Conservation (phyloP, 306 rosid species). For the Hippophae gyantsensis region DNA sequence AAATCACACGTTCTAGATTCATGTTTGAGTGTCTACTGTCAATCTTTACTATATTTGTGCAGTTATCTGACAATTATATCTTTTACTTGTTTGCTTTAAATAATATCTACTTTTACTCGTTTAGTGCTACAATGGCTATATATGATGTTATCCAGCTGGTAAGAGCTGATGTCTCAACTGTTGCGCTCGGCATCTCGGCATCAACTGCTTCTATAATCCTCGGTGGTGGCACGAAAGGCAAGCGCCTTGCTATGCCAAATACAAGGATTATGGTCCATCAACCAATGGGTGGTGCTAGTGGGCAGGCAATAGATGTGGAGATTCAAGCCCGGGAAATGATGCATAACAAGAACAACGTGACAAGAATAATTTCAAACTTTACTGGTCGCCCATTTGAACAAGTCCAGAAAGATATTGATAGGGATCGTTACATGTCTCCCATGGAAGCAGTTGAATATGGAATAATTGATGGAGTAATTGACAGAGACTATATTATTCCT, state of each 20-base stretch:
- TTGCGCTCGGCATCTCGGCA: slow-evolving; percentile 85
- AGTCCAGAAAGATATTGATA: slow-evolving; percentile 73
- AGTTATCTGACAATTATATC: slow-evolving; percentile 26
- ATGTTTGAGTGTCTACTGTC: too few relatives aligned
- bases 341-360: slow-evolving; percentile 62
- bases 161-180: slow-evolving; percentile 91
- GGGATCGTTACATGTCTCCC: slow-evolving; percentile 88
- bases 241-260: slow-evolving; percentile 96
- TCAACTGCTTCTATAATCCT: slow-evolving; percentile 91
- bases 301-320: slow-evolving; percentile 91
- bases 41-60: slow-evolving; percentile 1
- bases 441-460: slow-evolving; percentile 96
- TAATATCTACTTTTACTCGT: neutral
- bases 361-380: slow-evolving; percentile 54
- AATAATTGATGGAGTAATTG: slow-evolving; percentile 81
- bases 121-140: slow-evolving; percentile 91
- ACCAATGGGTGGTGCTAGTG: slow-evolving; percentile 96
- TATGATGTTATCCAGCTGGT: slow-evolving; percentile 79
- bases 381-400: slow-evolving; percentile 80
- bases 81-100: too few relatives aligned
- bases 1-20: too few relatives aligned
- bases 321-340: slow-evolving; percentile 86
- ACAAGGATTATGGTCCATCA: slow-evolving; percentile 89
- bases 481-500: slow-evolving; percentile 67
- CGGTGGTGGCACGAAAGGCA: slow-evolving; percentile 91